phyloP scores from a whole-genome alignment of 2,329 filamentous ascomycete genomes.

The Rutstroemia sp. region DNA sequence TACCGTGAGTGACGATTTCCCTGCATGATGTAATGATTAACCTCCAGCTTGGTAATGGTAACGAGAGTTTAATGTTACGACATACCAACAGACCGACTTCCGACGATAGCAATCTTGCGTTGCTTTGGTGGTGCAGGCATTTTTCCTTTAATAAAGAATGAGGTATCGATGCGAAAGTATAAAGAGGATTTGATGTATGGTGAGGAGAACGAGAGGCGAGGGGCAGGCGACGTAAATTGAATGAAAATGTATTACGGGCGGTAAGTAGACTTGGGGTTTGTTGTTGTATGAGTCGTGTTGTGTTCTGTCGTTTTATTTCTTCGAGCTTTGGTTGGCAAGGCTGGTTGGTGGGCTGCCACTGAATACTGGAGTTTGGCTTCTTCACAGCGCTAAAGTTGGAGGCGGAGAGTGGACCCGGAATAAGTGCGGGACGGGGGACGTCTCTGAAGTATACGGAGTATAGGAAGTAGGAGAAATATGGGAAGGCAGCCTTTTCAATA shows the following conservation, averaged over 20 bases:
- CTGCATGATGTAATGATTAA: constrained; percentile 38
- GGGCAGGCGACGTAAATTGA: not conserved
- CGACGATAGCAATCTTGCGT: constrained; percentile 91
- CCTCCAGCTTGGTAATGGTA: constrained; percentile 2
- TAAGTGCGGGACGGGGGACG: too few relatives aligned
- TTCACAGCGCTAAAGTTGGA: too few relatives aligned
- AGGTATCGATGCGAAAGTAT: too few relatives aligned
- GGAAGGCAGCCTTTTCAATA: too few relatives aligned
- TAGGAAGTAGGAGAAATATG: too few relatives aligned
- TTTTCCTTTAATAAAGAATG: not conserved
- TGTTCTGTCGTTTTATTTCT: not conserved
- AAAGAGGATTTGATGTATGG: not conserved
- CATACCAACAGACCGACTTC: constrained; percentile 84
- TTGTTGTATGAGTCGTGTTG: not conserved
- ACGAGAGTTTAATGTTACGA: constrained; percentile 13
- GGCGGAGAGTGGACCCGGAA: too few relatives aligned
- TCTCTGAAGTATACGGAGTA: too few relatives aligned
- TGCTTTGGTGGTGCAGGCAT: constrained; percentile 54
- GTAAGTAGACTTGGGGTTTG: too few relatives aligned
- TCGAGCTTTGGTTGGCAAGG: not conserved
- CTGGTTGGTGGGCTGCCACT: too few relatives aligned
- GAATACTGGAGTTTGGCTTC: too few relatives aligned
- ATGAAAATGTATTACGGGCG: not conserved
- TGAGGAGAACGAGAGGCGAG: not conserved
- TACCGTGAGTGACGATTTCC: constrained; percentile 95